phyloP scores from a whole-genome alignment of 2,329 filamentous ascomycete species.

The Colletotrichum sublineola region DNA sequence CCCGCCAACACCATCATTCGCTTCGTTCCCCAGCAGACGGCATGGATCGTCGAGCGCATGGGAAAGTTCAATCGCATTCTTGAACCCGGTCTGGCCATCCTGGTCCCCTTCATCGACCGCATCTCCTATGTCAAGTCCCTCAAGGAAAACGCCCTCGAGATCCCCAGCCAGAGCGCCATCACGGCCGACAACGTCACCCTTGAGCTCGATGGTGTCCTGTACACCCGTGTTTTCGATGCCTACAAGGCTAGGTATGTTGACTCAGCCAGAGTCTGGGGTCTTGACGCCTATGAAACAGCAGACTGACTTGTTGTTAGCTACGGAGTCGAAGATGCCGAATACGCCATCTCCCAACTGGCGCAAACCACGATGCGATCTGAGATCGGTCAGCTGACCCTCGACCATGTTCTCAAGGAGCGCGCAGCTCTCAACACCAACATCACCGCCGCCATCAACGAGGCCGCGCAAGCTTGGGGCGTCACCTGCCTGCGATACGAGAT shows the following conservation, averaged over 20 bases:
- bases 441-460: conserved; percentile 98
- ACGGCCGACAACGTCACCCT: conserved; percentile 98
- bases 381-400: conserved; percentile 94
- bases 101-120: conserved; percentile 91
- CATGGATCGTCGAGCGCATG: conserved; percentile 99
- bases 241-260: conserved; percentile 87
- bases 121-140: conserved; percentile 98
- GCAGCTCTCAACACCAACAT: conserved; percentile 97
- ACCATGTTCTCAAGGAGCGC: conserved; percentile 98
- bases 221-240: conserved; percentile 95
- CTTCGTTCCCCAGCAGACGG: conserved; percentile 99
- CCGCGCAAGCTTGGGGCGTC: conserved; percentile 96
- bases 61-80: conserved; percentile 96
- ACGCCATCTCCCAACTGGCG: conserved; percentile 96
- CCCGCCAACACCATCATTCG: conserved; percentile 95
- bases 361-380: conserved; percentile 99
- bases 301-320: conserved; percentile 71
- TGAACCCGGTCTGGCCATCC: conserved; percentile 88
- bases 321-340: conserved; percentile 97
- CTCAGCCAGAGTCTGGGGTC: neutral
- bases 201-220: conserved; percentile 94
- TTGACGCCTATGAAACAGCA: too few relatives aligned
- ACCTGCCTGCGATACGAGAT: conserved; percentile 98
- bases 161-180: conserved; percentile 96
- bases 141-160: conserved; percentile 97